Conservation (phyloP, 441 rosid genomes). For the Pelargonium australe region DNA sequence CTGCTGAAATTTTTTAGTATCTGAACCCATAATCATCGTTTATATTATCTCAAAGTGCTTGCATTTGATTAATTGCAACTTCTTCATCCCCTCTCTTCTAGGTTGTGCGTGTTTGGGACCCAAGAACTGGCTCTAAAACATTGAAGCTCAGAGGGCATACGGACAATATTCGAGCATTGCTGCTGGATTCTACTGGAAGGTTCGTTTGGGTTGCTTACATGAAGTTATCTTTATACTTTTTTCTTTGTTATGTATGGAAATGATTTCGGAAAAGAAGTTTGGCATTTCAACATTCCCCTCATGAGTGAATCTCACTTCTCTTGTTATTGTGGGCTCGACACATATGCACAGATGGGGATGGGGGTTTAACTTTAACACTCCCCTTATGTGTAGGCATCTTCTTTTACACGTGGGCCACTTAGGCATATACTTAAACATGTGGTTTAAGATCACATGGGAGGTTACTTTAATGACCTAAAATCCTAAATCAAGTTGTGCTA, state of each 20-base stretch:
- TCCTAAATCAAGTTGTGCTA: too few species aligned
- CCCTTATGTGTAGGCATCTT: too few species aligned
- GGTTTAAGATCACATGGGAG: too few species aligned
- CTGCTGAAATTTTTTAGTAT: not conserved
- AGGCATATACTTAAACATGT: too few species aligned
- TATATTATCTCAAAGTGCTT: not conserved
- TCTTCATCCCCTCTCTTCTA: slow-evolving; percentile 21
- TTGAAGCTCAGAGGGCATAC: slow-evolving; percentile 96
- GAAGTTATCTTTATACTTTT: slow-evolving; percentile 12
- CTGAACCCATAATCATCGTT: not conserved
- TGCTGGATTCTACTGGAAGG: slow-evolving; percentile 94
- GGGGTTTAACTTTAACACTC: too few species aligned
- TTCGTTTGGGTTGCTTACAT: slow-evolving; percentile 23
- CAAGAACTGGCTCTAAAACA: slow-evolving; percentile 90
- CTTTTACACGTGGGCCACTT: too few species aligned
- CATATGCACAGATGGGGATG: too few species aligned
- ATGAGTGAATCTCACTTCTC: too few species aligned
- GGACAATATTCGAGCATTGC: slow-evolving; percentile 90
- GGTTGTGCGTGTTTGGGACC: slow-evolving; percentile 99
- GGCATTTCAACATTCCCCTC: not conserved
- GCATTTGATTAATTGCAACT: not conserved
- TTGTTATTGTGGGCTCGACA: too few species aligned
- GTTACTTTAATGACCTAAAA: too few species aligned
- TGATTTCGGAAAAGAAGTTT: not conserved
- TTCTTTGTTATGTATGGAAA: not conserved